Base-by-base conservation (phyloP, 495 filamentous ascomycete species). In the Tuber brumale region DNA sequence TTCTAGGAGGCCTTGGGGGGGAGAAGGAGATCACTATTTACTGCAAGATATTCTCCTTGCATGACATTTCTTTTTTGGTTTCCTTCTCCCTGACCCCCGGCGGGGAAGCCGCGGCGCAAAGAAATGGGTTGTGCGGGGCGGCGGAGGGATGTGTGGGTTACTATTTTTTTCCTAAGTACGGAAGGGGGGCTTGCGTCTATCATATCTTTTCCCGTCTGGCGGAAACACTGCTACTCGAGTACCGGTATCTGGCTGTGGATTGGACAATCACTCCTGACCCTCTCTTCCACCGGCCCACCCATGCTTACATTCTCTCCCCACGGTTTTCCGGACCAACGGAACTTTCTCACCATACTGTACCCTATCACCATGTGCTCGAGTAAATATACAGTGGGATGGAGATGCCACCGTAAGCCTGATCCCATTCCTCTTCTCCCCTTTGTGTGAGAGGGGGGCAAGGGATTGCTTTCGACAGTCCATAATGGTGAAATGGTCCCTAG, bases 361-460 rank as follows among this genome's bases (percentile, higher is more conserved):
- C 57, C 27, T 21, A 61, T 27, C 57, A 16, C 70, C 37, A 39
- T 39, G 37, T 39, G 37, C 37, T 39, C 37, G 37, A 39, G 42
- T 39, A 39, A 57, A 16, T 45, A 71, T 4, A 21, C 43, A 70
- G 72, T 61, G 23, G 23, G 12, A n/a, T 48, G 41, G 48, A 19
- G 39, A 31, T 74, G 21, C 61, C 72, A 39, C 44, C 72, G 27
- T 66, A 66, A 66, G 57, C 57, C 57, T 19, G 14, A 66, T 66
- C 57, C 57, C 27, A 66, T 19, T 35, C 57, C 57, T 66, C 57
- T 19, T 35, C 27, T 66, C 57, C 57, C 57, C 16, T 35, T 66
- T 31, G 27, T 66, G 57, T 35, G 57, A 35, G 57, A 35, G 57
- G 14, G 57, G 19, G n/a, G 27, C 57, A 3, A 39, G 37, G 37